Evolutionary conservation across 352 stramenopile species (phyloP).

Genomic region (Halophytophthora batemanensis): DNA sequence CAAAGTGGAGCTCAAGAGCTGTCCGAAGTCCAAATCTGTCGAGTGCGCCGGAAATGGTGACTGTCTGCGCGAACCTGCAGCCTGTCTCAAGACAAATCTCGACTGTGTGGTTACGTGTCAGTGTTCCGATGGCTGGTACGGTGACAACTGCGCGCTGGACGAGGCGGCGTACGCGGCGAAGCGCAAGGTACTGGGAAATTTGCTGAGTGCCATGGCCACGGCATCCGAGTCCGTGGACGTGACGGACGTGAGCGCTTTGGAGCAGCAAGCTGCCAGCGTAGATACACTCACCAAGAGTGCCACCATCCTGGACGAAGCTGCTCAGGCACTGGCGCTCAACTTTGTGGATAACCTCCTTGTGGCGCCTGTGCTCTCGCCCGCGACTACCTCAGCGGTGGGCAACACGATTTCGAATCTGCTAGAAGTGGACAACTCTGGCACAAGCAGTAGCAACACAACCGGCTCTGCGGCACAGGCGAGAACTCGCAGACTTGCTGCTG

Average conservation of each 20-base stretch:
- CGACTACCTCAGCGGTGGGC: conserved; percentile 43
- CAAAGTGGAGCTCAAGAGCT: conserved; percentile 41
- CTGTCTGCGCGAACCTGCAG: conserved; percentile 40
- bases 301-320: conserved; percentile 41
- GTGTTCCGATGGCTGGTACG: conserved; percentile 48
- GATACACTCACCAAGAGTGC: conserved; percentile 67
- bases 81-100: conserved; percentile 44
- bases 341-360: conserved; percentile 58
- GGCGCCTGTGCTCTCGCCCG: conserved; percentile 45
- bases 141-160: conserved; percentile 57
- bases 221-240: conserved; percentile 47
- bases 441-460: neutral
- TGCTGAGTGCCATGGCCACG: conserved; percentile 58
- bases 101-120: conserved; percentile 50
- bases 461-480: conserved; percentile 5
- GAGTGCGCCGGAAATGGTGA: conserved; percentile 44
- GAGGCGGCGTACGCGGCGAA: conserved; percentile 51
- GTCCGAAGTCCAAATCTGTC: conserved; percentile 35
- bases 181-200: conserved; percentile 38
- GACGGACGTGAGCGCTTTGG: conserved; percentile 45
- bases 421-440: conserved; percentile 23
- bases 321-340: conserved; percentile 45
- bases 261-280: conserved; percentile 63
- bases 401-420: conserved; percentile 65
- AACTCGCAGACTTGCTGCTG: too few species aligned